phyloP scores from a whole-genome alignment of 176 grass and related monocot species.

The Raddia guianensis region DNA sequence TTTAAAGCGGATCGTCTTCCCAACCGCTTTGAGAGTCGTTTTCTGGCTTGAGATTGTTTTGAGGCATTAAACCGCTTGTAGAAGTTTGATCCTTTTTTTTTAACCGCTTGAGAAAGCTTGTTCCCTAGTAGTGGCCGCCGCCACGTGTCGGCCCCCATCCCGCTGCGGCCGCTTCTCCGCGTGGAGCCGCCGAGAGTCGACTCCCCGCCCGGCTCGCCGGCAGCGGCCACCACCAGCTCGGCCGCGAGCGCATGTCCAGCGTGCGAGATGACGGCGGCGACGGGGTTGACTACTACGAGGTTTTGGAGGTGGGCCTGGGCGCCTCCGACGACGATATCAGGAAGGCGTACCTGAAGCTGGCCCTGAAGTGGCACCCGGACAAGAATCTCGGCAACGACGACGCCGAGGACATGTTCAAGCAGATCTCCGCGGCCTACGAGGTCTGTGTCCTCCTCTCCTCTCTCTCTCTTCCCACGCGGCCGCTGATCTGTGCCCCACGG shows the following conservation, averaged over 20 bases:
- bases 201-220: not conserved
- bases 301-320: slow-evolving; percentile 57
- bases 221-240: not conserved
- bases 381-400: slow-evolving; percentile 66
- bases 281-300: slow-evolving; percentile 67
- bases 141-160: not conserved
- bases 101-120: no score
- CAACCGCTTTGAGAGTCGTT: no score
- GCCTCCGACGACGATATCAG: slow-evolving; percentile 68
- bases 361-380: slow-evolving; percentile 85
- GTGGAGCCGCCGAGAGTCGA: not conserved
- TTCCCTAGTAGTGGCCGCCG: no score
- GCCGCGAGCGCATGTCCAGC: not conserved
- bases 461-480: not conserved
- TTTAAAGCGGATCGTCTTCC: no score
- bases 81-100: no score
- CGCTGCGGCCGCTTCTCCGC: not conserved
- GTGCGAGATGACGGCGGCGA: not conserved
- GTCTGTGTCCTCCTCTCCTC: slow-evolving; percentile 35
- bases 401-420: slow-evolving; percentile 84
- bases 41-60: no score
- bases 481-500: slow-evolving; percentile 31
- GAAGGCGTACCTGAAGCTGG: slow-evolving; percentile 75
- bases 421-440: slow-evolving; percentile 87
- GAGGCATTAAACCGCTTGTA: no score